Conservation (phyloP, 2,329 filamentous ascomycete species). For the Exophiala aquamarina region DNA sequence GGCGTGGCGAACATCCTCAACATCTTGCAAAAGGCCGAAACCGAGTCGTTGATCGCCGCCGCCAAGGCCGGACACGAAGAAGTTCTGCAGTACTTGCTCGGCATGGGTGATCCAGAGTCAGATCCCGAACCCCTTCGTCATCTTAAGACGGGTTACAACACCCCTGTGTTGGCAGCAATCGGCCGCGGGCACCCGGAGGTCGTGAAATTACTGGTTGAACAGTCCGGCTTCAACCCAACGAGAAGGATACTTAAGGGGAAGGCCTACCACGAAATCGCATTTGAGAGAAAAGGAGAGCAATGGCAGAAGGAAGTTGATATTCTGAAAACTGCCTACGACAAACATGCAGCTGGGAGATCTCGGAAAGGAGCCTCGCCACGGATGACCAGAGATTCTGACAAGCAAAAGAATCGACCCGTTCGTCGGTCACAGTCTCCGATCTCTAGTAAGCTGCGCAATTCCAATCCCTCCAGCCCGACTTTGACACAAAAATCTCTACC, state of each 20-base stretch:
- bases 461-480: slow-evolving; percentile 22
- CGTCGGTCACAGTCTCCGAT: slow-evolving; percentile 43
- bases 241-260: slow-evolving; percentile 69
- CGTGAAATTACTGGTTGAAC: slow-evolving; percentile 74
- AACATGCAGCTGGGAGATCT: slow-evolving; percentile 32
- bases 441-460: slow-evolving; percentile 25
- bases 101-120: slow-evolving; percentile 64
- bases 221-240: slow-evolving; percentile 79
- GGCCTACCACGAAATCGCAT: slow-evolving; percentile 84
- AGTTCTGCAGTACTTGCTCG: slow-evolving; percentile 75
- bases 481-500: slow-evolving; percentile 23
- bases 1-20: slow-evolving; percentile 51
- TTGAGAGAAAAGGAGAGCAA: slow-evolving; percentile 76
- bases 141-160: slow-evolving; percentile 68
- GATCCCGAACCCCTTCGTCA: slow-evolving; percentile 67
- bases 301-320: slow-evolving; percentile 87
- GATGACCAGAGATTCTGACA: slow-evolving; percentile 40
- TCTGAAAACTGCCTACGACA: slow-evolving; percentile 64
- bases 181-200: slow-evolving; percentile 84
- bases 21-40: slow-evolving; percentile 62
- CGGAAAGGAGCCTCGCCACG: slow-evolving; percentile 38
- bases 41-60: slow-evolving; percentile 85
- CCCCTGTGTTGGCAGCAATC: slow-evolving; percentile 91
- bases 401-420: slow-evolving; percentile 34
- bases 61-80: slow-evolving; percentile 89